Evolutionary conservation across 2,329 filamentous ascomycete species (phyloP).

Genomic region (Ascochyta lentis): DNA sequence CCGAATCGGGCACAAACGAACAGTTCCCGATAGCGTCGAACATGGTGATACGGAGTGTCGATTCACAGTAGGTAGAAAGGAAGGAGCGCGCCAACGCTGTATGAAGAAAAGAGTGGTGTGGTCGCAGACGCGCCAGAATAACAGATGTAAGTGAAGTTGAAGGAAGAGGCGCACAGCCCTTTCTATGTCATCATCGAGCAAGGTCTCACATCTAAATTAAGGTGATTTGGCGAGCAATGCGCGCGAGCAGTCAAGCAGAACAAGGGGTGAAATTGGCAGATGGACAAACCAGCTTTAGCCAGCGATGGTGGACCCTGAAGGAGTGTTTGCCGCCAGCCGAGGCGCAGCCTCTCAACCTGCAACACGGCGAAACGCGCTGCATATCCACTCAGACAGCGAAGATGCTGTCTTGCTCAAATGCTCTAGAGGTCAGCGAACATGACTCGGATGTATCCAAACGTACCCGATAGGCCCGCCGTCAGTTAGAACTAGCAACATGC

Average conservation of each 20-base stretch:
- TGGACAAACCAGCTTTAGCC: slow-evolving; percentile 21
- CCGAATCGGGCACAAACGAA: slow-evolving; percentile 52
- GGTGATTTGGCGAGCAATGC: slow-evolving; percentile 28
- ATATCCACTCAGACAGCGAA: slow-evolving; percentile 10
- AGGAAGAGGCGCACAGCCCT: slow-evolving; percentile 31
- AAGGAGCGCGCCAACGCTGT: not conserved
- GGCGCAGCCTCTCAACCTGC: slow-evolving; percentile 40
- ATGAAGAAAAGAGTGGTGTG: not conserved
- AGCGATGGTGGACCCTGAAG: slow-evolving; percentile 24
- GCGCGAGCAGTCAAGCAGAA: slow-evolving; percentile 15
- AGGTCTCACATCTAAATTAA: slow-evolving; percentile 28
- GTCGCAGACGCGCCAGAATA: slow-evolving; percentile 1
- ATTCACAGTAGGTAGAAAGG: not conserved
- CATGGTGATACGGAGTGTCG: not conserved
- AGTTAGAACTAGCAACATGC: not conserved
- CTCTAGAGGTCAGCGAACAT: not conserved
- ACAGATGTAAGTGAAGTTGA: slow-evolving; percentile 7
- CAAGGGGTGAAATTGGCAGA: slow-evolving; percentile 19
- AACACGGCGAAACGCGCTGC: slow-evolving; percentile 40
- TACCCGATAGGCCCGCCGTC: no score
- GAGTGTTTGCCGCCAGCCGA: slow-evolving; percentile 30
- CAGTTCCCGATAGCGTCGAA: slow-evolving; percentile 45
- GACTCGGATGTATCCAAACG: not conserved
- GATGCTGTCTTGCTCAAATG: not conserved
- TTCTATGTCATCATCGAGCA: slow-evolving; percentile 30